Evolutionary conservation across 1,284 basidiomycete species (phyloP).

Genomic region (Cutaneotrichosporon cyanovorans): DNA sequence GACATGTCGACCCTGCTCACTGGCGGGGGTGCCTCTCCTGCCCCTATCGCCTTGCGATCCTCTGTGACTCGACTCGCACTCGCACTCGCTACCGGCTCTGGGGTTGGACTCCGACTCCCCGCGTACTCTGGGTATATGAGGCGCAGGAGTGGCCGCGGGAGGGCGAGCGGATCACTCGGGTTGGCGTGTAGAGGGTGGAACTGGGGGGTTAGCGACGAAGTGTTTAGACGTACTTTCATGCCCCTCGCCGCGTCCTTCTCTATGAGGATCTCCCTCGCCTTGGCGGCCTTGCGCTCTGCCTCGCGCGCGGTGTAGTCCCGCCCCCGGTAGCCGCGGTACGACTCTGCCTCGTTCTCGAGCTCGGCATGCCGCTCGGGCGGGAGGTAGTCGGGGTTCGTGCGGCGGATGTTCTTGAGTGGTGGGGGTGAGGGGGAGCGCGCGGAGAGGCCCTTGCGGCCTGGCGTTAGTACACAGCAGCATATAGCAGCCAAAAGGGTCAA

Average conservation of each 20-base stretch:
- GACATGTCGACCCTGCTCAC: conserved; percentile 20
- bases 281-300: conserved; percentile 28
- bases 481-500: too few relatives aligned
- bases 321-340: conserved; percentile 32
- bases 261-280: conserved; percentile 33
- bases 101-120: too few relatives aligned
- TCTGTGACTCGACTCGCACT: too few relatives aligned
- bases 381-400: conserved; percentile 24
- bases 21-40: too few relatives aligned
- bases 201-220: conserved; percentile 15
- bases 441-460: conserved; percentile 31
- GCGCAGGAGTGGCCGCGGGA: conserved; percentile 33
- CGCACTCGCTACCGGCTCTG: too few relatives aligned
- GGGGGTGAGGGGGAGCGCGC: conserved; percentile 36
- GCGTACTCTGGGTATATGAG: conserved; percentile 32
- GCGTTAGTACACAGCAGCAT: too few relatives aligned
- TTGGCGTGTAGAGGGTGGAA: conserved; percentile 44
- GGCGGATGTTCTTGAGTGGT: conserved; percentile 17
- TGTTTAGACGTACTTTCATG: conserved; percentile 26
- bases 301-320: conserved; percentile 29
- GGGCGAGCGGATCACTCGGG: conserved; percentile 32
- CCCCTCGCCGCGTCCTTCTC: conserved; percentile 32
- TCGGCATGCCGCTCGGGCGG: conserved; percentile 23
- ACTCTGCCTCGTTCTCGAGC: conserved; percentile 29
- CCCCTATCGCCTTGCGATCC: too few relatives aligned